These are phyloP conservation scores for Suillus weaverae DNA, from an alignment of 768 basidiomycete species.

Conservation along the genomic window DNA sequence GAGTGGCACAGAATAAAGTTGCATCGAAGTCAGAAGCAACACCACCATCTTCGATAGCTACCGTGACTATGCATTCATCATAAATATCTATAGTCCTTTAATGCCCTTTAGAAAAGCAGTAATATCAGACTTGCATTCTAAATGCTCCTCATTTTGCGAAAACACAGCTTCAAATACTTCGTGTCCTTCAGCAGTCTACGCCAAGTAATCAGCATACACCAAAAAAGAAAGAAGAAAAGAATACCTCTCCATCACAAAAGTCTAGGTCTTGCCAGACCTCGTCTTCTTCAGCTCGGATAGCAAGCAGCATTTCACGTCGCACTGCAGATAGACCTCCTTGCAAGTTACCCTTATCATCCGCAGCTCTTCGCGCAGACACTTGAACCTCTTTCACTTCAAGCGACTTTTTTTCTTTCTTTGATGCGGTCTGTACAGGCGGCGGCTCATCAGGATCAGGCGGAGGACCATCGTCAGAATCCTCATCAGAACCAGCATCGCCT, in stretches of 20 bases:
- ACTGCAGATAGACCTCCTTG: conserved; percentile 69
- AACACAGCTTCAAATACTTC: conserved; percentile 62
- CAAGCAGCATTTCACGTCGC: conserved; percentile 73
- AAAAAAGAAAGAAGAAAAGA: conserved; percentile 19
- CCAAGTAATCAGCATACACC: conserved; percentile 9
- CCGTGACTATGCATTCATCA: background rate
- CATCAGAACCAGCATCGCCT: conserved; percentile 52
- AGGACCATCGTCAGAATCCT: conserved; percentile 77
- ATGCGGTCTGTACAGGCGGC: conserved; percentile 36
- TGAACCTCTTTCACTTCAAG: conserved; percentile 76
- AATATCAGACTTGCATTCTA: conserved; percentile 58
- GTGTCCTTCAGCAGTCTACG: conserved; percentile 58
- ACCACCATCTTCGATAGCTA: background rate
- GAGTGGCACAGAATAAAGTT: conserved; percentile 1
- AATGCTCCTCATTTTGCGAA: conserved; percentile 50
- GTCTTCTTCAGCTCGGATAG: conserved; percentile 76
- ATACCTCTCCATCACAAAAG: conserved; percentile 65
- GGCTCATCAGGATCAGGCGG: conserved; percentile 80
- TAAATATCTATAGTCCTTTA: conserved; percentile 43
- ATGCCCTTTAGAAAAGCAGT: conserved; percentile 59
- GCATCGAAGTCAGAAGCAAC: conserved; percentile 5
- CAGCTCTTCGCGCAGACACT: conserved; percentile 65
- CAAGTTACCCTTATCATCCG: conserved; percentile 59
- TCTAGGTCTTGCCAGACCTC: conserved; percentile 72
- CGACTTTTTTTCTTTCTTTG: conserved; percentile 59